Conservation (phyloP, 257 asterid genomes). For the Penstemon barbatus region DNA sequence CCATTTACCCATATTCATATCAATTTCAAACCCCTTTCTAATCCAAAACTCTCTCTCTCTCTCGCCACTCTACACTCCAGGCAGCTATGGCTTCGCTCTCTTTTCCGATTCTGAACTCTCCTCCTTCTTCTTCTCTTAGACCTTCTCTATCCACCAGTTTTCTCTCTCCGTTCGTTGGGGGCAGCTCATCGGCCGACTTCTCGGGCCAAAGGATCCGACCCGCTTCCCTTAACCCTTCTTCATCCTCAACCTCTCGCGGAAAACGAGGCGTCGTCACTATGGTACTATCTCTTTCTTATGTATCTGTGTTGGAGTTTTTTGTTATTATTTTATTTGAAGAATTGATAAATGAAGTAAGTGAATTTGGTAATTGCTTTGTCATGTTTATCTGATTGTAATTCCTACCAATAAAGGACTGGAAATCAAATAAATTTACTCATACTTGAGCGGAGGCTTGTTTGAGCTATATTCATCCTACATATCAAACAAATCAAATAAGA, state of each 20-base stretch:
- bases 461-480: too few relatives aligned
- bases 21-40: slow-evolving; percentile 18
- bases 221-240: slow-evolving; percentile 51
- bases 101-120: slow-evolving; percentile 38
- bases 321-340: not conserved
- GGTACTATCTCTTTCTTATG: not conserved
- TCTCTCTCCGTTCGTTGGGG: slow-evolving; percentile 52
- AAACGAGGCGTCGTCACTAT: slow-evolving; percentile 10
- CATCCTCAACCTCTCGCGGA: slow-evolving; percentile 21
- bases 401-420: too few relatives aligned
- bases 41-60: slow-evolving; percentile 9
- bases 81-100: slow-evolving; percentile 63
- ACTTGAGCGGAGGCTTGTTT: not conserved
- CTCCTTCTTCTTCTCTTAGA: slow-evolving; percentile 34
- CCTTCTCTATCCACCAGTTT: slow-evolving; percentile 50
- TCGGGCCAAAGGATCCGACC: slow-evolving; percentile 71
- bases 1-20: not conserved
- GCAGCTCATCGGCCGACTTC: slow-evolving; percentile 52
- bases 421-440: too few relatives aligned
- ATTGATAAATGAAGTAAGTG: not conserved
- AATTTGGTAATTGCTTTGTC: not conserved
- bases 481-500: too few relatives aligned
- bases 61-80: not conserved
- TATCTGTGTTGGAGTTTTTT: not conserved
- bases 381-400: not conserved